These are phyloP conservation scores for Cytospora piceicola DNA, from an alignment of 2,329 filamentous ascomycete species.

Conservation along the genomic window DNA sequence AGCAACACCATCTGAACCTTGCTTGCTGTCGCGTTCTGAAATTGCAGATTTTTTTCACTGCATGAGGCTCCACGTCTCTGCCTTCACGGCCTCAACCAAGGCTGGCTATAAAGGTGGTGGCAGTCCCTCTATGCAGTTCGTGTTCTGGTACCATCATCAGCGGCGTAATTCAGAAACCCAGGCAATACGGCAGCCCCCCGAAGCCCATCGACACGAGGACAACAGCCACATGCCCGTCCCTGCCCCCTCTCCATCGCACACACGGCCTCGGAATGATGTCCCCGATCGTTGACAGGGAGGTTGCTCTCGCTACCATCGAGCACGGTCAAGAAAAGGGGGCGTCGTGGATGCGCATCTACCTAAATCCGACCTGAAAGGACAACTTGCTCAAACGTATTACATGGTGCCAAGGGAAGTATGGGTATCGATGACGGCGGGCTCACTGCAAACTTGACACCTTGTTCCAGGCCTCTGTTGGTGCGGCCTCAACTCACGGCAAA, in stretches of 20 bases:
- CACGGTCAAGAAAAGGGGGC: neutral
- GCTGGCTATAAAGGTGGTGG: slow-evolving; percentile 14
- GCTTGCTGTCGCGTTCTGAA: slow-evolving; percentile 9
- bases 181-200: neutral
- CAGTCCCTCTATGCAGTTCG: neutral
- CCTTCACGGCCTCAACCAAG: neutral
- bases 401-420: neutral
- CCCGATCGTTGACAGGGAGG: neutral
- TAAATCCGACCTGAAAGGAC: neutral
- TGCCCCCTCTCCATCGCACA: neutral
- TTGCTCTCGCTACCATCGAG: neutral
- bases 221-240: neutral
- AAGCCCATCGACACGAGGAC: neutral
- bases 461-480: neutral
- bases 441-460: neutral
- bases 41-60: slow-evolving; percentile 15
- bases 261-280: neutral
- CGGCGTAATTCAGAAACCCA: too few species aligned
- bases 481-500: neutral
- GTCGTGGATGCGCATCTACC: neutral
- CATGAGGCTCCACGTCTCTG: slow-evolving; percentile 10
- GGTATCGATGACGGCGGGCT: neutral
- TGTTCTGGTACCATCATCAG: neutral
- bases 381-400: neutral
- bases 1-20: slow-evolving; percentile 7